These are phyloP conservation scores for Salvia rosmarinus DNA, from an alignment of 257 asterid genomes.

Conservation along the genomic window DNA sequence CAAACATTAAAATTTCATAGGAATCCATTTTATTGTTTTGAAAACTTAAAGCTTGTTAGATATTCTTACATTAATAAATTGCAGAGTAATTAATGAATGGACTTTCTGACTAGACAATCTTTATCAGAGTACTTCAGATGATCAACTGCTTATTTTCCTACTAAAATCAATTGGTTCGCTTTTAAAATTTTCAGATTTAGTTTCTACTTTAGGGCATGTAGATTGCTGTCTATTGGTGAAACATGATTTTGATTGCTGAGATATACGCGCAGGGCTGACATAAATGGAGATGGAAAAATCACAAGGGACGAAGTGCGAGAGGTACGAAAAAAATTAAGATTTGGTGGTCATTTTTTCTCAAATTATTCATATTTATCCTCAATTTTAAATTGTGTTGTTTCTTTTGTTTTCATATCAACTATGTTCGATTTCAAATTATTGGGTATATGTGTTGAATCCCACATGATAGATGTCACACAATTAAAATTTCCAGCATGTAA, in stretches of 20 bases:
- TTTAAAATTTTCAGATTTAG: background rate
- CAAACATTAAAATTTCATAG: background rate
- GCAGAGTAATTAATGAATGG: background rate
- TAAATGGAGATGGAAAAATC: conserved; percentile 85
- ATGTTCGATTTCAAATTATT: background rate
- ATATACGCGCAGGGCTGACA: conserved; percentile 69
- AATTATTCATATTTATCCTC: background rate
- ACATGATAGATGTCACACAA: background rate
- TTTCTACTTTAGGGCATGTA: conserved; percentile 19
- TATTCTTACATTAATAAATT: background rate
- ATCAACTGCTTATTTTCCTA: background rate
- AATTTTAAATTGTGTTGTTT: background rate
- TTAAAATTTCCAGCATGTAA: background rate
- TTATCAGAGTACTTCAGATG: conserved; percentile 3
- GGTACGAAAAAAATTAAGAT: conserved; percentile 46
- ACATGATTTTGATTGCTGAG: background rate
- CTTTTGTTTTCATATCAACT: background rate
- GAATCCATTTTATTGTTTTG: background rate
- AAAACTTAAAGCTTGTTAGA: background rate
- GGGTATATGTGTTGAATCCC: background rate
- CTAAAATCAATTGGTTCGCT: background rate
- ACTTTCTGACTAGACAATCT: background rate
- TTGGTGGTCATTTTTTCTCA: too few relatives aligned
- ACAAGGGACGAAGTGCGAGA: conserved; percentile 87
- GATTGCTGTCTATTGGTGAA: background rate